phyloP scores from a whole-genome alignment of 2,329 filamentous ascomycete species.

The Nemania abortiva region DNA sequence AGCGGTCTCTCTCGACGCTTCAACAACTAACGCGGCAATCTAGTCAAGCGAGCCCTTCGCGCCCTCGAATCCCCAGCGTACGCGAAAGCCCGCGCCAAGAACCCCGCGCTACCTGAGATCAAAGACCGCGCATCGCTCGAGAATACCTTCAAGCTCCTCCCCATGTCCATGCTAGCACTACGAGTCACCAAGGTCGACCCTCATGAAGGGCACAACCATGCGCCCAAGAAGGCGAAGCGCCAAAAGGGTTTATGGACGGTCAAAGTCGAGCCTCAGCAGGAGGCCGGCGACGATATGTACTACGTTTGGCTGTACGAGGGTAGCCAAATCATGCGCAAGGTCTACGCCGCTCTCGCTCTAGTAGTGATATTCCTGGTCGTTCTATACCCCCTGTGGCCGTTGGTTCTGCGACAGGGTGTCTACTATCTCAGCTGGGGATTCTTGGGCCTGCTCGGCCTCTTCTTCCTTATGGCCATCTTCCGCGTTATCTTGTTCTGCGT shows the following conservation, averaged over 20 bases:
- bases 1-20: constrained; percentile 39
- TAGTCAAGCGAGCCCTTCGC: constrained; percentile 95
- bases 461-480: constrained; percentile 98
- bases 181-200: constrained; percentile 87
- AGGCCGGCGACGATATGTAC: constrained; percentile 86
- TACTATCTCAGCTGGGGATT: constrained; percentile 98
- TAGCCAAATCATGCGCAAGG: constrained; percentile 90
- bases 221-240: constrained; percentile 81
- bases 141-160: constrained; percentile 94
- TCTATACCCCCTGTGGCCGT: constrained; percentile 95
- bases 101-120: constrained; percentile 87
- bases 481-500: constrained; percentile 92
- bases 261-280: constrained; percentile 94
- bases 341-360: constrained; percentile 88
- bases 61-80: constrained; percentile 91
- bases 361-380: constrained; percentile 88
- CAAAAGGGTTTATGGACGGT: constrained; percentile 98
- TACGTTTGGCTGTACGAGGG: constrained; percentile 98
- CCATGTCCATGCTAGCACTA: constrained; percentile 92
- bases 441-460: constrained; percentile 87
- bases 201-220: constrained; percentile 79
- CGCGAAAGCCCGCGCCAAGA: constrained; percentile 88
- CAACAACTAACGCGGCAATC: constrained; percentile 25
- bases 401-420: constrained; percentile 89
- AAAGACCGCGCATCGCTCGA: constrained; percentile 89